Evolutionary conservation across 176 grass and related monocot genomes (phyloP).

Genomic region (Poa annua): DNA sequence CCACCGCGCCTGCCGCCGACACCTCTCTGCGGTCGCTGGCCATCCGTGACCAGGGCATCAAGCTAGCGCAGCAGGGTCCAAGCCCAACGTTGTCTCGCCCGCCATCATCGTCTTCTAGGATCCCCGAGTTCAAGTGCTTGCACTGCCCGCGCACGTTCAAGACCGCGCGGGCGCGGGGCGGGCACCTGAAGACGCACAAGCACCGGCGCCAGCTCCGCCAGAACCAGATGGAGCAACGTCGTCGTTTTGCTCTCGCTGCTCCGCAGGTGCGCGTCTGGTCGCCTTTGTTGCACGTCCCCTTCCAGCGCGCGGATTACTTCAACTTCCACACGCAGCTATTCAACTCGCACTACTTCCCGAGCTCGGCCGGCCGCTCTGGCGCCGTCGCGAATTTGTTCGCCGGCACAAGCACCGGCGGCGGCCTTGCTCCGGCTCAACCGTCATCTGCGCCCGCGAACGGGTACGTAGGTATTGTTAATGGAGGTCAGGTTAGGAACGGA

Average conservation of each 20-base stretch:
- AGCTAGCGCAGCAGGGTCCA: not conserved
- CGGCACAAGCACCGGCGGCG: not conserved
- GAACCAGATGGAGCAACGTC: not conserved
- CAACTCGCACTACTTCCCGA: not conserved
- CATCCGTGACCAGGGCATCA: not conserved
- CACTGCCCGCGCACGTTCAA: not conserved
- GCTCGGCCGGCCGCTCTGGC: not conserved
- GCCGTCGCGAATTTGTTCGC: not conserved
- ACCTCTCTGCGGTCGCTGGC: not conserved
- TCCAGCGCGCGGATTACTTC: not conserved
- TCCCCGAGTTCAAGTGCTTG: not conserved
- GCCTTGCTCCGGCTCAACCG: not conserved
- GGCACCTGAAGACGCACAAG: not conserved
- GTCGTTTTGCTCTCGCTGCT: not conserved
- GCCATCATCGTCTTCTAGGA: not conserved
- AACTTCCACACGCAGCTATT: not conserved
- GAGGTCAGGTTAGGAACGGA: not conserved
- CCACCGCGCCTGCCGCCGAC: not conserved
- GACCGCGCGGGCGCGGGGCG: not conserved
- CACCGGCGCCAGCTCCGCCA: not conserved
- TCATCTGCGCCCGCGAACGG: not conserved
- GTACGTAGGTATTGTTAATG: not conserved
- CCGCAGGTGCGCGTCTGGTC: not conserved
- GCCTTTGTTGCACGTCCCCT: not conserved
- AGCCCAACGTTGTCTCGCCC: not conserved